These are phyloP conservation scores for Oryza glumipatula DNA, from an alignment of 176 grass and related monocot species.

Conservation along the genomic window DNA sequence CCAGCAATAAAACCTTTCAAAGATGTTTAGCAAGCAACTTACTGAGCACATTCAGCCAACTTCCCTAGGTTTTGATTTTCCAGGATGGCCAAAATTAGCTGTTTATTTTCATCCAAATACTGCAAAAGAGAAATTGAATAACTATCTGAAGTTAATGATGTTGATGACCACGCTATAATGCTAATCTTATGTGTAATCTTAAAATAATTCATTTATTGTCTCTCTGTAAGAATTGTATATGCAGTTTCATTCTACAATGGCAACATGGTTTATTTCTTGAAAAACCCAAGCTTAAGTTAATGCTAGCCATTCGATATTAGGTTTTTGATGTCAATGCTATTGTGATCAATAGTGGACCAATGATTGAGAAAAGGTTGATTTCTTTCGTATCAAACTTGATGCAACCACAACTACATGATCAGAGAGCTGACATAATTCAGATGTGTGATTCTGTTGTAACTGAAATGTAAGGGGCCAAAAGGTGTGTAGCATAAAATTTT, in stretches of 20 bases:
- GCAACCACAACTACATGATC: not conserved
- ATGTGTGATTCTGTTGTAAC: slow-evolving; percentile 3
- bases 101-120: slow-evolving; percentile 98
- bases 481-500: not conserved
- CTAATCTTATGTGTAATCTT: not conserved
- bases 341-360: not conserved
- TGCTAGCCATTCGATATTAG: not conserved
- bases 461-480: not conserved
- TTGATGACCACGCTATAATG: not conserved
- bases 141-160: slow-evolving; percentile 24
- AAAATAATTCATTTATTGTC: slow-evolving; percentile 15
- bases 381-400: slow-evolving; percentile 7
- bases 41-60: slow-evolving; percentile 96
- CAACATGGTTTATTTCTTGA: slow-evolving; percentile 12
- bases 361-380: not conserved
- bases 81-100: slow-evolving; percentile 94
- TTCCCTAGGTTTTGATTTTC: slow-evolving; percentile 95
- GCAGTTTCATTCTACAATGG: not conserved
- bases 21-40: slow-evolving; percentile 44
- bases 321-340: not conserved
- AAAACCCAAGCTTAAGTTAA: slow-evolving; percentile 12
- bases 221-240: not conserved
- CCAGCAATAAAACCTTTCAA: not conserved
- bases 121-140: slow-evolving; percentile 45
- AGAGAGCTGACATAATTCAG: not conserved